Evolutionary conservation across 2,329 filamentous ascomycete species (phyloP), one percentile per base, ranked within the genome.

Genomic region (Botryosphaeria dothidea): DNA sequence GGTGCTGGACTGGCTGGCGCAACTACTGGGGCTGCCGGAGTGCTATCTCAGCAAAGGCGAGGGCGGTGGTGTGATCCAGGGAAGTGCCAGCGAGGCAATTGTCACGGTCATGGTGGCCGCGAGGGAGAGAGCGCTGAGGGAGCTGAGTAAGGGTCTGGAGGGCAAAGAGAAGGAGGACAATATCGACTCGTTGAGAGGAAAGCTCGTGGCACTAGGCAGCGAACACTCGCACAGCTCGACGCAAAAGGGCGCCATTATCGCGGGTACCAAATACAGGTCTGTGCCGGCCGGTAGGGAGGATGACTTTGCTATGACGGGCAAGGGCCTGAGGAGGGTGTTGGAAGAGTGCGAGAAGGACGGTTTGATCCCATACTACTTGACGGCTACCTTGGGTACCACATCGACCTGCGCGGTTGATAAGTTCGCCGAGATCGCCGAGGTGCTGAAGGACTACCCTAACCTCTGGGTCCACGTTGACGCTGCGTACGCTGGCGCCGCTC

Each of bases 401-500:
- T 89, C 91, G 67, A 93, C 93, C 0, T 97, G 93, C 75, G 92
- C 92, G 5, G 84, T 94, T 25, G 94, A 98, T 78, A 89, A 93
- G 72, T 91, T 97, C 71, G 83, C 79, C 1, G 88, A 87, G 68
- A 89, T 96, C 71, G 86, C 85, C 17, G 80, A 81, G 5, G 81
- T 88, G 1, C 72, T 85, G 2, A 73, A 75, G 65, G 82, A 83
- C 3, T 85, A 84, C 73, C 84, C 84, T 9, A 78, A 85, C 66
- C 81, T 97, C 62, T 97, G 94, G 93, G 90, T 97, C 21, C 94
- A 98, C 78, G 87, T 97, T 62, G 94, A 98, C 78, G 94, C 92
- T 11, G 94, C 94, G 0, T 97, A 96, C 77, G 94, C 94, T 0
- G 94, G 94, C 2, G 88, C 92, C 0, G 91, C 93, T 0, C 86